phyloP scores from a whole-genome alignment of 2,329 filamentous ascomycete species.

The Cladosporium sp. region DNA sequence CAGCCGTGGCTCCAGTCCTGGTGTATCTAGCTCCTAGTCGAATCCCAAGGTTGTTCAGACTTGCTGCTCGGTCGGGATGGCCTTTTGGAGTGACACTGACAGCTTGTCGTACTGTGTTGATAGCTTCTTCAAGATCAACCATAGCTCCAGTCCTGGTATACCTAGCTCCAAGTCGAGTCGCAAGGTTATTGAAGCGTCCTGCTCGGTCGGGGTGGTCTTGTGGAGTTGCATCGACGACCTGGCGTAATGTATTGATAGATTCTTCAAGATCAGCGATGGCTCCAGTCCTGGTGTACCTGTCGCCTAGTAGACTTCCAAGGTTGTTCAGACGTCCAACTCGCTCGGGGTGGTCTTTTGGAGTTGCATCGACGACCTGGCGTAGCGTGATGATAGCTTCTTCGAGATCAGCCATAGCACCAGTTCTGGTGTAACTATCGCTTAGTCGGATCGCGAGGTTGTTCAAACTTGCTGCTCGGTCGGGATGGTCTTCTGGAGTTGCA shows the following conservation, averaged over 20 bases:
- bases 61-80: neutral
- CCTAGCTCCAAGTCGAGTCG: neutral
- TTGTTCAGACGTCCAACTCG: neutral
- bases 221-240: neutral
- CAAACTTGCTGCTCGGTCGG: neutral
- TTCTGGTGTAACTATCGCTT: neutral
- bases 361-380: neutral
- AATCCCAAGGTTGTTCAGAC: neutral
- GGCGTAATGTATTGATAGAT: neutral
- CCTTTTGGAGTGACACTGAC: neutral
- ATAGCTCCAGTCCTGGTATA: neutral
- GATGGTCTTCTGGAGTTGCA: neutral
- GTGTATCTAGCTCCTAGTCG: neutral
- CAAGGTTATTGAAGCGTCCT: neutral
- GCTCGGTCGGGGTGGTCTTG: neutral
- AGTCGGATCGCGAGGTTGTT: neutral
- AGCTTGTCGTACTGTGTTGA: neutral
- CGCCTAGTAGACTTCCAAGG: neutral
- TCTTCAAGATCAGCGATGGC: neutral
- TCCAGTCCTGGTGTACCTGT: neutral
- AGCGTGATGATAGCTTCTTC: neutral
- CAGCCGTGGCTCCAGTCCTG: neutral
- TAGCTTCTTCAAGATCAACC: neutral
- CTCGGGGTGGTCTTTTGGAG: neutral
- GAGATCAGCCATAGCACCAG: neutral